These are phyloP conservation scores for Rhytidiadelphus loreus DNA, from an alignment of 225 moss, liverwort and hornwort genomes.

Conservation along the genomic window DNA sequence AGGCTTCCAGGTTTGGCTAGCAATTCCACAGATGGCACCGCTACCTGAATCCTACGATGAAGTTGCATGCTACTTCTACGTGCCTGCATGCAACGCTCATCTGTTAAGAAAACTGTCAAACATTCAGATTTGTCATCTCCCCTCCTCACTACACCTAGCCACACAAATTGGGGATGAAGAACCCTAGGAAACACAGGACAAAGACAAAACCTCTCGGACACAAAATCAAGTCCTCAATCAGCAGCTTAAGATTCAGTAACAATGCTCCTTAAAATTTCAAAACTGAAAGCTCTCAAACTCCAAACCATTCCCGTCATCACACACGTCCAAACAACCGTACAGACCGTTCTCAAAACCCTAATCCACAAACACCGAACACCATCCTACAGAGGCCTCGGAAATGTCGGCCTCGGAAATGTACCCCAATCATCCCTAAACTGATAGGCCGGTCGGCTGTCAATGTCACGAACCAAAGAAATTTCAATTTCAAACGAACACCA, in stretches of 20 bases:
- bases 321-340: not conserved
- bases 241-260: not conserved
- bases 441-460: not conserved
- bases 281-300: not conserved
- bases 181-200: not conserved
- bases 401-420: not conserved
- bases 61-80: constrained; percentile 39
- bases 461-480: not conserved
- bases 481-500: not conserved
- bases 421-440: not conserved
- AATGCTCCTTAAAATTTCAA: not conserved
- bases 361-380: not conserved
- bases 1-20: not conserved
- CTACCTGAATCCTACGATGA: constrained; percentile 5
- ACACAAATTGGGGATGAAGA: not conserved
- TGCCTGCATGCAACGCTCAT: constrained; percentile 57
- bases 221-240: not conserved
- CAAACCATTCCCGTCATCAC: not conserved
- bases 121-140: constrained; percentile 62
- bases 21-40: not conserved
- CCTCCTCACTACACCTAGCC: constrained; percentile 59
- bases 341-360: not conserved
- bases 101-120: constrained; percentile 69
- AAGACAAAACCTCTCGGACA: not conserved
- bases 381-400: not conserved